Percentiles rank a stretch among this genome's conserved stretches.
Conservation (phyloP, 2,329 filamentous ascomycete genomes). For the Diaporthe citri region DNA sequence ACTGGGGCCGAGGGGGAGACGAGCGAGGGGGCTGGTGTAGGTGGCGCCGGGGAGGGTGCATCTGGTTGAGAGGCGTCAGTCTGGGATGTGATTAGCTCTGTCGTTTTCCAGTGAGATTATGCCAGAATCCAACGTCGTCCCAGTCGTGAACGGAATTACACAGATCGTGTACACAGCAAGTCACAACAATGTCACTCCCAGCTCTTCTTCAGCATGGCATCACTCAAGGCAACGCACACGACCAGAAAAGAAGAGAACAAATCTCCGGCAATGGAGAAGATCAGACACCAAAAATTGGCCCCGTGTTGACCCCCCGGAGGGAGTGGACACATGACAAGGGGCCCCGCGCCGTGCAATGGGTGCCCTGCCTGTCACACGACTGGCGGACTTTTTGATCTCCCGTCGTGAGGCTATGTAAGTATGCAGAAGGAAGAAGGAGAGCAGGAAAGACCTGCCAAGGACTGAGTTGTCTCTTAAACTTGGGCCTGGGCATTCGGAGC, state of each 20-base stretch:
- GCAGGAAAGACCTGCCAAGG: not conserved
- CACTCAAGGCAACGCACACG: not conserved
- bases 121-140: not conserved
- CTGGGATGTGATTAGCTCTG: not conserved
- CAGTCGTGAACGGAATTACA: not conserved
- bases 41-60: not conserved
- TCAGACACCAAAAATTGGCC: constrained; percentile 9
- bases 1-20: constrained; percentile 47
- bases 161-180: not conserved
- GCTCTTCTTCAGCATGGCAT: not conserved
- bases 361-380: constrained; percentile 20
- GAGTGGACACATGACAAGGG: constrained; percentile 4
- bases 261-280: not conserved
- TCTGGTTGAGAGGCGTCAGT: not conserved
- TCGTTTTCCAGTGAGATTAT: not conserved
- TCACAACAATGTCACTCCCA: not conserved
- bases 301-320: not conserved
- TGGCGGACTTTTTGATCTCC: constrained; percentile 26
- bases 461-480: not conserved
- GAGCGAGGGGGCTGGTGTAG: constrained; percentile 50
- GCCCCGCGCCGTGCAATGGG: constrained; percentile 17
- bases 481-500: not conserved
- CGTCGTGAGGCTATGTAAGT: constrained; percentile 27
- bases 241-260: not conserved
- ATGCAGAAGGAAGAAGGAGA: not conserved